These are phyloP conservation scores for Crithidia mellificae DNA, from an alignment of 208 protist genomes.

Conservation along the genomic window DNA sequence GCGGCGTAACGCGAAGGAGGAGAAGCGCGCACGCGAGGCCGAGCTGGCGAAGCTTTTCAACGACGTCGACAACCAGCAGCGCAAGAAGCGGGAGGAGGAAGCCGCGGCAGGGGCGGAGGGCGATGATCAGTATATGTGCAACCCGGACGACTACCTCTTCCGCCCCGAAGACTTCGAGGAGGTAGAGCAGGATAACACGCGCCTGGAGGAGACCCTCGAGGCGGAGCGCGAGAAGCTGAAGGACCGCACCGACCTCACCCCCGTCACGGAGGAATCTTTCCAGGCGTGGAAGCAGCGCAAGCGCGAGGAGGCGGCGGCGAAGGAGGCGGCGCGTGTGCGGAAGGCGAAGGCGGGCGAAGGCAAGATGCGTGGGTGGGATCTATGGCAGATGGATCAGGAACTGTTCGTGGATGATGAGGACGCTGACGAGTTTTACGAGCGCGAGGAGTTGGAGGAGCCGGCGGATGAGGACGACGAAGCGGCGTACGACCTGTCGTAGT, in stretches of 20 bases:
- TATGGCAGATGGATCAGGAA: constrained; percentile 85
- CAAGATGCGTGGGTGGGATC: constrained; percentile 77
- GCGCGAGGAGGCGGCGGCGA: constrained; percentile 61
- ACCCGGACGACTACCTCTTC: constrained; percentile 88
- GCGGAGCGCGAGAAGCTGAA: constrained; percentile 80
- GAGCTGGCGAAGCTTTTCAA: constrained; percentile 87
- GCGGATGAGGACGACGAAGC: constrained; percentile 42
- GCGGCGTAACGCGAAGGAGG: constrained; percentile 67
- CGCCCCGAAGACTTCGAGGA: constrained; percentile 89
- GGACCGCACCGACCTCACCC: constrained; percentile 74
- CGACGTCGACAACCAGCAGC: constrained; percentile 49
- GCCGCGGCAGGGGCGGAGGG: constrained; percentile 21
- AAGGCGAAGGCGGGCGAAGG: constrained; percentile 73
- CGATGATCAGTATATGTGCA: constrained; percentile 56
- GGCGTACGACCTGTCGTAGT: constrained; percentile 73
- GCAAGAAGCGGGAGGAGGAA: constrained; percentile 32
- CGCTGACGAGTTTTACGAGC: constrained; percentile 78
- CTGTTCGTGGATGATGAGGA: constrained; percentile 88
- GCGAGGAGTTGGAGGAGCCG: constrained; percentile 42
- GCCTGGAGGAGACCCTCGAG: constrained; percentile 88
- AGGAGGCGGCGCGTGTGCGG: constrained; percentile 64
- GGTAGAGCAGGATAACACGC: constrained; percentile 75
- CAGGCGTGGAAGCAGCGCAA: constrained; percentile 78
- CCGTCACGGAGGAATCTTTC: constrained; percentile 79
- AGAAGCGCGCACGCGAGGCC: constrained; percentile 77